Evolutionary conservation across 1,284 basidiomycete species (phyloP), one percentile per base, ranked within the genome.

Genomic region (Anthracocystis walkeri): DNA sequence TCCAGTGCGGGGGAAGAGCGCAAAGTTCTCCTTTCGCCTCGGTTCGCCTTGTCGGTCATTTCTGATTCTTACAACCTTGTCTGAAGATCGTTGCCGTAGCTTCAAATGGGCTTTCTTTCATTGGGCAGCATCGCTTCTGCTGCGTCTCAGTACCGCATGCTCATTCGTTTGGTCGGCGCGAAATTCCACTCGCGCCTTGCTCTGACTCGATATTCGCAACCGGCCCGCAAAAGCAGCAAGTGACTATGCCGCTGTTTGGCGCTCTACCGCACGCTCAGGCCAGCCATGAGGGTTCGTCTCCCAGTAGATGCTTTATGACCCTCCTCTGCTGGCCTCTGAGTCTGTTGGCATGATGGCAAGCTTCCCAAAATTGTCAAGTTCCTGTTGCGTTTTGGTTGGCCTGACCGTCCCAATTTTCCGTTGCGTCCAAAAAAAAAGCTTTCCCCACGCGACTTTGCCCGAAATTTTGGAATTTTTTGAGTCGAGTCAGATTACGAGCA

Each of bases 361-460:
- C 29, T 48, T 48, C 27, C 25, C 23, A 29, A 48, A 18, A 31
- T 8, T 48, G 20, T 0, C 10, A 45, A 12, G 11, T 35, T 20
- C 4, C 29, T 50, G 27, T 51, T 21, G 10, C 23, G 10, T 53
- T 18, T 29, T 41, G 14, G 25, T 25, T 23, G 35, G 35, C 35
- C 16, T 38, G 35, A 38, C 35, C 35, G 42, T n/a, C 46, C 46
- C 48, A 51, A 42, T 42, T 45, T 51, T 56, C n/a, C 41, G 38
- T 55, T 5, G 5, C 14, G 12, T 44, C 18, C 40, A 20, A 42
- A 51, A 51, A 33, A 18, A 21, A 6, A 12, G 3, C 27, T 31
- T 46, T 25, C 23, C 14, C 23, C 58, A 54, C 59, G 59, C 59
- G 59, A 55, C 38, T 61, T 49, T 55, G 27, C 59, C 52, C 59